Conservation (phyloP, 768 basidiomycete species). For the Hericium alpestre region DNA sequence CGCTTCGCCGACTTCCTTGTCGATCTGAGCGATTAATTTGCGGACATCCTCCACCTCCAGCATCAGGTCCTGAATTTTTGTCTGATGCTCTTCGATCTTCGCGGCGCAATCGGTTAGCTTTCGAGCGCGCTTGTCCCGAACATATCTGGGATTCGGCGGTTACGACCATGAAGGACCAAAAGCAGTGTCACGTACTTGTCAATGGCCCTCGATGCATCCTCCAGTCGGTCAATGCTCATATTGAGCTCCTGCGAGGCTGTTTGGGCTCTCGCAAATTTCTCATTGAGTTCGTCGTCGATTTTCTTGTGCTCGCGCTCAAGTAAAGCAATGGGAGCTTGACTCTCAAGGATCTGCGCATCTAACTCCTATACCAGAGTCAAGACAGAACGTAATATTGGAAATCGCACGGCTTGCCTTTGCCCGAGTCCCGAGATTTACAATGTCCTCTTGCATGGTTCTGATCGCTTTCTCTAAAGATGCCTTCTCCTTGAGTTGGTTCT, state of each 20-base stretch:
- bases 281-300: constrained; percentile 38
- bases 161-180: not conserved
- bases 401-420: constrained; percentile 34
- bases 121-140: constrained; percentile 54
- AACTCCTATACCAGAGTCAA: constrained; percentile 36
- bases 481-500: constrained; percentile 50
- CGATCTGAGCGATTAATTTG: constrained; percentile 42
- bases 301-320: constrained; percentile 47
- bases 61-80: constrained; percentile 31
- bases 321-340: constrained; percentile 52
- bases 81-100: constrained; percentile 39
- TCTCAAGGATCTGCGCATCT: constrained; percentile 48
- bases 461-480: constrained; percentile 45
- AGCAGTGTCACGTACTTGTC: constrained; percentile 41
- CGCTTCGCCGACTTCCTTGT: constrained; percentile 72
- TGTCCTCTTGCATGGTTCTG: constrained; percentile 47
- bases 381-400: not conserved
- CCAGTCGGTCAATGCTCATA: constrained; percentile 50
- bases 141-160: constrained; percentile 44
- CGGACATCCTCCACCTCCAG: constrained; percentile 32
- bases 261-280: constrained; percentile 43
- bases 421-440: constrained; percentile 30
- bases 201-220: constrained; percentile 46
- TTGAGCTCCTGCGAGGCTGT: constrained; percentile 52
- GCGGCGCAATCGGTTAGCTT: constrained; percentile 49